Evolutionary conservation across 352 stramenopile genomes (phyloP).

Genomic region (Pythium coloratum): DNA sequence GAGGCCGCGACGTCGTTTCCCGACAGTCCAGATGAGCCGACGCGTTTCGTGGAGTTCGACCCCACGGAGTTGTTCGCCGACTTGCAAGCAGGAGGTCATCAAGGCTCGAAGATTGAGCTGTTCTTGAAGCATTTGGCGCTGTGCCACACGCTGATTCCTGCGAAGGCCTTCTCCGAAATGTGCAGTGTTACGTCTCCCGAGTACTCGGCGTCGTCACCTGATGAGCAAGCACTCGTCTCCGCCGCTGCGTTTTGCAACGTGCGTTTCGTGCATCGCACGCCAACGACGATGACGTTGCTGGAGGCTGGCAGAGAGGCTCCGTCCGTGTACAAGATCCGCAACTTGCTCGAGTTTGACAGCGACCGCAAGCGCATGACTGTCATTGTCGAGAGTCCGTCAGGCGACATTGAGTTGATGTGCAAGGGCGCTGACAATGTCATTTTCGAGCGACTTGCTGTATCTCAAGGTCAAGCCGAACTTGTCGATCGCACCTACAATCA

Average conservation of each 20-base stretch:
- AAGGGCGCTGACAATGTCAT: conserved; percentile 86
- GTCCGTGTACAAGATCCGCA: conserved; percentile 87
- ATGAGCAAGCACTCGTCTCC: conserved; percentile 78
- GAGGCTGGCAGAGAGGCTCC: conserved; percentile 38
- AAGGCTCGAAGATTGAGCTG: conserved; percentile 43
- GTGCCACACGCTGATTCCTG: conserved; percentile 79
- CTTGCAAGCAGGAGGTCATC: conserved; percentile 36
- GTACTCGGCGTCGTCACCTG: conserved; percentile 81
- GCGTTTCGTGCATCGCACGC: conserved; percentile 74
- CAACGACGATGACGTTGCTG: conserved; percentile 51
- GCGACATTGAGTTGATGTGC: conserved; percentile 63
- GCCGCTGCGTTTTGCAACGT: conserved; percentile 78
- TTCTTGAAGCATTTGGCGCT: conserved; percentile 81
- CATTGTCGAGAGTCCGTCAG: conserved; percentile 81
- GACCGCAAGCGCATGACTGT: conserved; percentile 98
- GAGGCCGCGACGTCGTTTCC: conserved; percentile 25
- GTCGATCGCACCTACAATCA: conserved; percentile 52
- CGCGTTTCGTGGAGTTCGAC: conserved; percentile 69
- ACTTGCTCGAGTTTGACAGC: conserved; percentile 97
- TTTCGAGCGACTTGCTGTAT: conserved; percentile 51
- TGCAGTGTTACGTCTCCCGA: conserved; percentile 71
- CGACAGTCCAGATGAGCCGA: conserved; percentile 3
- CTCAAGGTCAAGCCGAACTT: conserved; percentile 1
- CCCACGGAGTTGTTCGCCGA: conserved; percentile 65
- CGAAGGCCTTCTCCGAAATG: conserved; percentile 67